Conservation (phyloP, 2,329 filamentous ascomycete genomes). For the Aspergillus pseudotamarii region DNA sequence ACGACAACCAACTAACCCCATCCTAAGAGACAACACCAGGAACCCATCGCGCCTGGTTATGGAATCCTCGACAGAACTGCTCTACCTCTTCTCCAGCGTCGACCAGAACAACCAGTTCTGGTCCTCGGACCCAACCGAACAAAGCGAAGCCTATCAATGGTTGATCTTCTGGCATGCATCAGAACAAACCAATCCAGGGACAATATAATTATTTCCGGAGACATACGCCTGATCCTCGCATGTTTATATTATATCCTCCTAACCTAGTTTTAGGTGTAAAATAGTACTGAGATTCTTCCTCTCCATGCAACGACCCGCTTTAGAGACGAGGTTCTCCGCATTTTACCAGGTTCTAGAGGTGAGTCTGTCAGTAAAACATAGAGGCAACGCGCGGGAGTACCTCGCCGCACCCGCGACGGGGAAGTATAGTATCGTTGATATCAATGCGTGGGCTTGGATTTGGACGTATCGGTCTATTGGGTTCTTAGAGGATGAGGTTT, state of each 20-base stretch:
- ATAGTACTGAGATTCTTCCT: background rate
- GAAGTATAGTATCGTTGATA: conserved; percentile 7
- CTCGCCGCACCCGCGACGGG: background rate
- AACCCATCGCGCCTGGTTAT: background rate
- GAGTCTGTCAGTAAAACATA: background rate
- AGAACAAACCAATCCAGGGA: background rate
- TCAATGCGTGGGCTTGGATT: conserved; percentile 6
- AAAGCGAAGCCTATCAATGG: background rate
- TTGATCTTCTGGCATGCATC: background rate
- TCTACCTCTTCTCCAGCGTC: background rate
- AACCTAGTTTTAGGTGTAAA: no score
- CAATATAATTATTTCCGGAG: background rate
- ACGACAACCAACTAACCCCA: background rate
- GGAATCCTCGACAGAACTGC: background rate
- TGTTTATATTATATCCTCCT: background rate
- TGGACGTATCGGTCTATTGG: conserved; percentile 1
- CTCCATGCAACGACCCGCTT: background rate
- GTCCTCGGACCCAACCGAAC: background rate
- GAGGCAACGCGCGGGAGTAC: background rate
- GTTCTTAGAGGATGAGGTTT: background rate
- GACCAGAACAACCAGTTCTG: background rate
- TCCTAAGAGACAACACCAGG: background rate
- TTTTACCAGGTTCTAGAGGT: background rate
- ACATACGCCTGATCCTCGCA: background rate
- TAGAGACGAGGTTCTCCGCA: background rate